These are phyloP conservation scores for Saccharomycopsis schoenii DNA, from an alignment of 805 yeast genomes.

Conservation along the genomic window DNA sequence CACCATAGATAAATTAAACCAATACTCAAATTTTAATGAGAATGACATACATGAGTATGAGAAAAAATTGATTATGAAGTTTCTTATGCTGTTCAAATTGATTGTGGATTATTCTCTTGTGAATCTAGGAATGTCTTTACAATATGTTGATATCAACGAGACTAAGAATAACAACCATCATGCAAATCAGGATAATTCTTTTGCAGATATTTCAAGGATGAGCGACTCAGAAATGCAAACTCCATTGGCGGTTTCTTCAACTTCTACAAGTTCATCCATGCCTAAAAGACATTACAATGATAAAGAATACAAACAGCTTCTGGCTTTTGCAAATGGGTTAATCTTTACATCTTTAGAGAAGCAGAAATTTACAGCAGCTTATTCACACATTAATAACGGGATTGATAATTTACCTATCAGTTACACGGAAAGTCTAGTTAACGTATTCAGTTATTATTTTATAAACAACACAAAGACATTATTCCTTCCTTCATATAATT, in stretches of 20 bases:
- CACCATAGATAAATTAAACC: slow-evolving; percentile 1
- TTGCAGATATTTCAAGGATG: neutral
- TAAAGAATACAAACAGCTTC: neutral
- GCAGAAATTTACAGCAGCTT: neutral
- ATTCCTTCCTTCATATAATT: slow-evolving; percentile 6
- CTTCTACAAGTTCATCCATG: neutral
- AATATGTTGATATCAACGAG: neutral
- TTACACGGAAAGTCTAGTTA: slow-evolving; percentile 1
- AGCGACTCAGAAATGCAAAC: neutral
- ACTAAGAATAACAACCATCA: neutral
- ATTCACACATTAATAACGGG: neutral
- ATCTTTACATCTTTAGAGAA: neutral
- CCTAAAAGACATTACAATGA: neutral
- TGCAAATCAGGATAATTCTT: too few species aligned
- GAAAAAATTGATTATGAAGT: neutral
- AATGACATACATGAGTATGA: neutral
- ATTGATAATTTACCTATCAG: neutral
- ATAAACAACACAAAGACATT: slow-evolving; percentile 3
- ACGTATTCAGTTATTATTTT: slow-evolving; percentile 1
- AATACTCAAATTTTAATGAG: neutral
- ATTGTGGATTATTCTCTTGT: slow-evolving; percentile 7
- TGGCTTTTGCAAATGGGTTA: slow-evolving; percentile 12
- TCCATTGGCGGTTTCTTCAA: neutral
- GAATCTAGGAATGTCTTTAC: slow-evolving; percentile 8
- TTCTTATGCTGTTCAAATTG: slow-evolving; percentile 4